phyloP scores from a whole-genome alignment of 169 alveolate species.

The Ichthyophthirius multifiliis region DNA sequence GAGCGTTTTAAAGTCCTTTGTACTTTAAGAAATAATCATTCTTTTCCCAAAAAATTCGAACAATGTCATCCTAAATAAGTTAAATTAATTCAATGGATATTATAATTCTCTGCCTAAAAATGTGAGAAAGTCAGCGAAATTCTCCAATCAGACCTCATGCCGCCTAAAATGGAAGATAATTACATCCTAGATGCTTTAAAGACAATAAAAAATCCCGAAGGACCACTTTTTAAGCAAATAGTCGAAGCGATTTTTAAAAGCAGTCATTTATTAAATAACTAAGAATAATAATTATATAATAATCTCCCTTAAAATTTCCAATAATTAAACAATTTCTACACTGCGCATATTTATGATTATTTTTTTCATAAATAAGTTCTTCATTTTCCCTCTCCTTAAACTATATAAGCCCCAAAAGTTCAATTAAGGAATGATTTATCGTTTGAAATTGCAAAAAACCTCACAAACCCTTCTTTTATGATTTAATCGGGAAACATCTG shows the following conservation, averaged over 20 bases:
- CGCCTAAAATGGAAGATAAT: slow-evolving; percentile 9
- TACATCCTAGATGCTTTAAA: neutral
- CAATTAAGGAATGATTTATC: neutral
- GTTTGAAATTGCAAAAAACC: neutral
- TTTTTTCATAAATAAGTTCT: neutral
- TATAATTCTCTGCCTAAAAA: neutral
- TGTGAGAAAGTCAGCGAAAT: neutral
- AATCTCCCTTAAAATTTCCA: neutral
- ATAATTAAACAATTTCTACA: neutral
- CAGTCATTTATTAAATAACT: neutral
- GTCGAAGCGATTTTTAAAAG: neutral
- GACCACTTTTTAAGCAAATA: neutral
- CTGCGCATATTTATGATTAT: neutral
- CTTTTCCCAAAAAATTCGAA: neutral
- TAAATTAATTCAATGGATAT: neutral
- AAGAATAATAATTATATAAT: neutral
- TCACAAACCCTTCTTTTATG: neutral
- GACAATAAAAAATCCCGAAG: neutral
- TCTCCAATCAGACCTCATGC: slow-evolving; percentile 1
- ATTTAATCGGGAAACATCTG: neutral
- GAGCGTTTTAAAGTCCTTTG: neutral
- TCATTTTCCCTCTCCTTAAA: neutral
- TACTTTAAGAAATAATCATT: neutral
- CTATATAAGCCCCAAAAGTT: neutral
- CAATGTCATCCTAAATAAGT: neutral